phyloP scores from a whole-genome alignment of 192 early-diverging fungal genomes.

The Mortierella claussenii region DNA sequence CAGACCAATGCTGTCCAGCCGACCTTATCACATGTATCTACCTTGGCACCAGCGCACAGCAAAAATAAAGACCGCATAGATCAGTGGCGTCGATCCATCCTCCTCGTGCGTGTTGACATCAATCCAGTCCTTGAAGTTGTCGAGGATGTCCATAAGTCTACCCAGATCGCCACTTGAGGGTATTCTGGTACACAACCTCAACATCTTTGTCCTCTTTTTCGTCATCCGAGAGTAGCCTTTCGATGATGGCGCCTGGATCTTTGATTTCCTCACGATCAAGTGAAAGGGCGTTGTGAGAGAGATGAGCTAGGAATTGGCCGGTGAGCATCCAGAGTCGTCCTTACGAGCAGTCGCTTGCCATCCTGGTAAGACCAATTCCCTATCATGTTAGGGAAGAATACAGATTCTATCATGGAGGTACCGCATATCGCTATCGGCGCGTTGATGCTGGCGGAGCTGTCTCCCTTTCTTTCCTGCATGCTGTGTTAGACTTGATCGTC shows the following conservation, averaged over 20 bases:
- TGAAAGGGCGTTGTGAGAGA: conserved; percentile 3
- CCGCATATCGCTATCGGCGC: neutral
- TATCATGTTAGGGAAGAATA: neutral
- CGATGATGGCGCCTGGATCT: conserved; percentile 27
- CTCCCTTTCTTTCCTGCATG: neutral
- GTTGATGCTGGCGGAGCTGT: neutral
- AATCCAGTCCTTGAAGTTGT: conserved; percentile 64
- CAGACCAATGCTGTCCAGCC: conserved; percentile 95
- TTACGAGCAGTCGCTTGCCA: conserved; percentile 1
- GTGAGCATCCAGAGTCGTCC: neutral
- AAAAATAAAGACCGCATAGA: conserved; percentile 82
- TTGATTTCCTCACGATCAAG: conserved; percentile 32
- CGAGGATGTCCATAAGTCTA: conserved; percentile 70
- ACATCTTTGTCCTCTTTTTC: conserved; percentile 66
- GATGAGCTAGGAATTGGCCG: neutral
- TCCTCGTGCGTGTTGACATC: conserved; percentile 85
- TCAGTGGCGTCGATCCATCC: conserved; percentile 87
- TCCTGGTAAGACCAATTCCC: neutral
- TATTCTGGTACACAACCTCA: conserved; percentile 71
- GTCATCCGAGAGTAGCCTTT: conserved; percentile 37
- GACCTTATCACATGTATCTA: conserved; percentile 82
- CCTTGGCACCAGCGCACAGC: conserved; percentile 75
- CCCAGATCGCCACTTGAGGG: conserved; percentile 78
- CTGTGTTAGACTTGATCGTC: neutral
- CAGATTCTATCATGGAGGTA: too few relatives aligned